Evolutionary conservation across 1,139 yeast genomes (phyloP).

Genomic region (Blastobotrys elegans): DNA sequence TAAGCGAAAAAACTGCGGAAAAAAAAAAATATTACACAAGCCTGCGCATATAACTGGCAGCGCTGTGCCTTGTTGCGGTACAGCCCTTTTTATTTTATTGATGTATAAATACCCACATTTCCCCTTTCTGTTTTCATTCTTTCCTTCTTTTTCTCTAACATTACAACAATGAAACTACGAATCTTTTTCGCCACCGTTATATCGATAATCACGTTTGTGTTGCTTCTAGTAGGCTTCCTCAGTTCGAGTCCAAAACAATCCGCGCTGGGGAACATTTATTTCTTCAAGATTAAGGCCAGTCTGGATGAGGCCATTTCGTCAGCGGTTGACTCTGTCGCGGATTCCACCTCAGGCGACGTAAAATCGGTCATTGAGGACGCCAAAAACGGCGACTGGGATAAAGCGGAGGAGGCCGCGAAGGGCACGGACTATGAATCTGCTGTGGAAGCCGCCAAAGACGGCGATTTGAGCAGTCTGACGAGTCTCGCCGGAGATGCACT

Average conservation of each 20-base stretch:
- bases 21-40: no score
- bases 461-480: not conserved
- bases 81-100: not conserved
- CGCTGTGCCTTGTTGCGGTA: no score
- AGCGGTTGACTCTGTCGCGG: not conserved
- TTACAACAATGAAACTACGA: not conserved
- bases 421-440: not conserved
- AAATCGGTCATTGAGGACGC: not conserved
- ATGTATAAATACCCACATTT: not conserved
- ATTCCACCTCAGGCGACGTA: not conserved
- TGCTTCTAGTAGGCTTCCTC: conserved; percentile 6
- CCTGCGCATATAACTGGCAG: no score
- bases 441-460: conserved; percentile 1
- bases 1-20: no score
- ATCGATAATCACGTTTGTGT: conserved; percentile 1
- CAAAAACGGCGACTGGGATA: not conserved
- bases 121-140: not conserved
- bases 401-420: not conserved
- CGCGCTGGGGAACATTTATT: conserved; percentile 5
- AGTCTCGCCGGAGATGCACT: not conserved
- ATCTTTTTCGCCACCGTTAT: conserved; percentile 4
- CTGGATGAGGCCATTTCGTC: not conserved
- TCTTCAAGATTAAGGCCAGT: conserved; percentile 5
- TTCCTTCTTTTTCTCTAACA: not conserved
- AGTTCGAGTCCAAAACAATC: conserved; percentile 8